Conservation (phyloP, 1,284 basidiomycete genomes). For the Laetiporus sulphureus region DNA sequence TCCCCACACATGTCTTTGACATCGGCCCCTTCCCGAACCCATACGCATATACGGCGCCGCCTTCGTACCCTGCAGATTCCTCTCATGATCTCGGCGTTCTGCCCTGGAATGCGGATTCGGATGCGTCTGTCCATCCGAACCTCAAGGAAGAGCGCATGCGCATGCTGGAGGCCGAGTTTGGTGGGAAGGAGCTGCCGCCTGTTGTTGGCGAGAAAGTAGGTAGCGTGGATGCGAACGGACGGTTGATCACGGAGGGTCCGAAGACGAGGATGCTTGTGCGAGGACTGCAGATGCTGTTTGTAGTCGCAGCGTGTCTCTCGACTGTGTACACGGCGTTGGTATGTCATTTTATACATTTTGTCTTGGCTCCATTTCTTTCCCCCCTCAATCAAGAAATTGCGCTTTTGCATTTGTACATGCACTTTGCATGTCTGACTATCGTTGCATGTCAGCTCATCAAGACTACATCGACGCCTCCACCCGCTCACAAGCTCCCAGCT, state of each 20-base stretch:
- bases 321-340: slow-evolving; percentile 61
- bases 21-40: slow-evolving; percentile 15
- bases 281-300: slow-evolving; percentile 42
- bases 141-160: slow-evolving; percentile 61
- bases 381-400: background rate
- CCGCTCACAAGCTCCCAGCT: slow-evolving; percentile 45
- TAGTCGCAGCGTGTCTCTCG: slow-evolving; percentile 44
- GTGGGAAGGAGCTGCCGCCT: slow-evolving; percentile 27
- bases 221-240: slow-evolving; percentile 48
- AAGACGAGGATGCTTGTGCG: slow-evolving; percentile 47
- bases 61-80: slow-evolving; percentile 22
- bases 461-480: slow-evolving; percentile 45
- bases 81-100: slow-evolving; percentile 20
- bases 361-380: slow-evolving; percentile 5
- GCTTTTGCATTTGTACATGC: slow-evolving; percentile 3
- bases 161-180: slow-evolving; percentile 63
- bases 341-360: slow-evolving; percentile 22
- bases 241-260: slow-evolving; percentile 54
- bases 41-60: slow-evolving; percentile 16
- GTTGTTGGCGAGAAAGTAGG: slow-evolving; percentile 45
- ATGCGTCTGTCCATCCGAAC: slow-evolving; percentile 34
- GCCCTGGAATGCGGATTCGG: slow-evolving; percentile 20
- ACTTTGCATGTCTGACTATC: too few species aligned
- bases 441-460: slow-evolving; percentile 44
- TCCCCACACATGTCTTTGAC: slow-evolving; percentile 14